Evolutionary conservation across 1,284 basidiomycete species (phyloP), one percentile per base, ranked within the genome.

Genomic region (Fomes fomentarius): DNA sequence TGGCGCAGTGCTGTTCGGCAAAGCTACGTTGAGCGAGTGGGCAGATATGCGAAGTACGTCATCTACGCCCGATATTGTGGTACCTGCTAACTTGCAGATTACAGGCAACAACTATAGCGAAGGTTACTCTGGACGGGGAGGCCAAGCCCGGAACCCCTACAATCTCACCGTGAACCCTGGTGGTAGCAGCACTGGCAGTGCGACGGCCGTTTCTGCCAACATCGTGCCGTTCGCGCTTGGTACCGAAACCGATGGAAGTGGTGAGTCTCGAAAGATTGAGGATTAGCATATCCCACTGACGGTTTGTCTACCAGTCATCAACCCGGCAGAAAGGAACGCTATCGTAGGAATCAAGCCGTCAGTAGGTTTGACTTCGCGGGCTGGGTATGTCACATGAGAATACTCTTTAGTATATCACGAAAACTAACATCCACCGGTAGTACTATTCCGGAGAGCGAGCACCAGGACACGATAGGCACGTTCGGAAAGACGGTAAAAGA

Each of bases 1-100:
- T 3, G 88, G 88, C 3, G 87, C 87, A 1, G 83, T 91, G 58
- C 75, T 90, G 15, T 72, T 90, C 22, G 85, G 83, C n/a, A 87
- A 87, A 65, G 75, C 83, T n/a, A 84, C 80, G 60, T 69, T 85
- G 26, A 85, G 82, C 0, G 85, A 87, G 66, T 86, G 78, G 69
- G 78, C 85, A 1, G 74, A 85, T 62, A 83, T 80, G 58, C 73
- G 86, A 39, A 85, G 85, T 1, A 68, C 73, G 17, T 56, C 4
- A 73, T 84, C 0, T 82, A 80, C 5, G 7, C 12, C 12, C 12
- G 28, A 30, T 30, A 30, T 12, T 30, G 28, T 30, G 28, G 7
- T 7, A 7, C 7, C 28, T 30, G 28, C 28, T 30, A 12, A 30
- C 28, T 12, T 7, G 28, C 7, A 6, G 28, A 12, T 30, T 30